Conservation (phyloP, 2,329 filamentous ascomycete genomes). For the Lasiodiplodia theobromae region DNA sequence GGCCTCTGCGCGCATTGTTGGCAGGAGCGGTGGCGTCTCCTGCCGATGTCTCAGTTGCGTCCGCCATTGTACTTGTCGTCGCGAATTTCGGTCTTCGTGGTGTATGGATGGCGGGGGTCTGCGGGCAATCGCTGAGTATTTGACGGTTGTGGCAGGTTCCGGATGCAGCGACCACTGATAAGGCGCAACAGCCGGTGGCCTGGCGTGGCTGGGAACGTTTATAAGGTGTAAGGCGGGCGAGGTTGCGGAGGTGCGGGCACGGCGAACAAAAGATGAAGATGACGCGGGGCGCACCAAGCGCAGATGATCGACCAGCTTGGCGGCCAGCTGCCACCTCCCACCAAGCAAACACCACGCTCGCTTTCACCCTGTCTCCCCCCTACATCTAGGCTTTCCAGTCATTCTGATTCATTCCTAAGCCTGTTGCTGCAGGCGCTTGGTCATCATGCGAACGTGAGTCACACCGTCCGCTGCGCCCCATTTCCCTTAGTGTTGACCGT, state of each 20-base stretch:
- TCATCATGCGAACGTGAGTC: slow-evolving; percentile 29
- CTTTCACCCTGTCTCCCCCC: neutral
- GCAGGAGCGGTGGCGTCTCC: neutral
- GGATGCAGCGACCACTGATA: slow-evolving; percentile 4
- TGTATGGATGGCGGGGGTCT: slow-evolving; percentile 10
- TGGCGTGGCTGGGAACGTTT: neutral
- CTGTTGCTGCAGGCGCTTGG: slow-evolving; percentile 7
- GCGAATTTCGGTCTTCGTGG: neutral
- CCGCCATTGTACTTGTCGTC: neutral
- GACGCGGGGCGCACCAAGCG: slow-evolving; percentile 22
- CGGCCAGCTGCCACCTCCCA: slow-evolving; percentile 1
- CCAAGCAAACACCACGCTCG: slow-evolving; percentile 4
- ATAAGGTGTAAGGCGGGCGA: neutral
- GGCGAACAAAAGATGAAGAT: slow-evolving; percentile 25
- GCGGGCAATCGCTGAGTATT: slow-evolving; percentile 23
- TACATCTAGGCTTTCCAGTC: slow-evolving; percentile 1
- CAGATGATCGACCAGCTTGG: slow-evolving; percentile 27
- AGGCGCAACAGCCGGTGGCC: slow-evolving; percentile 11
- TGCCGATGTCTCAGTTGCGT: slow-evolving; percentile 9
- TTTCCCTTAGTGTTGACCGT: slow-evolving; percentile 15
- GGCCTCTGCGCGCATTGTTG: slow-evolving; percentile 20
- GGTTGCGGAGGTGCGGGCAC: neutral
- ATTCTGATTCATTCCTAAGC: slow-evolving; percentile 28
- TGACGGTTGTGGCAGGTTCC: neutral
- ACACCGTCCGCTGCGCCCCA: slow-evolving; percentile 11